These are phyloP conservation scores for Leucocoprinus leucothites DNA, from an alignment of 768 basidiomycete genomes.

Conservation along the genomic window DNA sequence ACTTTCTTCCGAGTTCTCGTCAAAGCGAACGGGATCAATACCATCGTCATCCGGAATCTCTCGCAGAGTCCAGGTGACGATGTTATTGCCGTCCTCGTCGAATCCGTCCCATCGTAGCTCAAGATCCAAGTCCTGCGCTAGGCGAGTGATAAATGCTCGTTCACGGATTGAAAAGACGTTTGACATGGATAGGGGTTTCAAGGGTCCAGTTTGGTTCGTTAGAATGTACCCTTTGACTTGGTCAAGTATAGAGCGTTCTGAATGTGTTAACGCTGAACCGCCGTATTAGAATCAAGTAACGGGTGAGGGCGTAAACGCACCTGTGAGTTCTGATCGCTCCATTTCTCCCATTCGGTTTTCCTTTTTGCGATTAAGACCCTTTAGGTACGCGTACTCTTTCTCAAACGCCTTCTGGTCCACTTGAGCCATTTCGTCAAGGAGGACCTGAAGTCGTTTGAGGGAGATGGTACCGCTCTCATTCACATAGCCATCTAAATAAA, in stretches of 20 bases:
- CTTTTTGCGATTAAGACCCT: constrained; percentile 95
- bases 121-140: constrained; percentile 78
- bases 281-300: constrained; percentile 33
- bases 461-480: constrained; percentile 88
- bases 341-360: constrained; percentile 63
- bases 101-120: constrained; percentile 88
- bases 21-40: too few relatives aligned
- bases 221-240: constrained; percentile 75
- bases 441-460: constrained; percentile 73
- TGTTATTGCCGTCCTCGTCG: constrained; percentile 75
- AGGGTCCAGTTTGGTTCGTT: constrained; percentile 31
- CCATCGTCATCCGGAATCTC: constrained; percentile 32
- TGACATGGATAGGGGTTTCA: constrained; percentile 58
- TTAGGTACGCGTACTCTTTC: constrained; percentile 84
- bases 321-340: constrained; percentile 34
- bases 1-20: too few relatives aligned
- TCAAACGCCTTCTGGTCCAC: constrained; percentile 92
- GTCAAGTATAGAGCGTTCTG: constrained; percentile 78
- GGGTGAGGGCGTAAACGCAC: background rate
- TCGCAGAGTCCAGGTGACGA: constrained; percentile 70
- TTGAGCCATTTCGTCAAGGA: constrained; percentile 82
- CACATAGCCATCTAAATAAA: constrained; percentile 77
- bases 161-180: constrained; percentile 83
- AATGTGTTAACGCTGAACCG: constrained; percentile 42
- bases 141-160: constrained; percentile 69